A percentile compares a stretch with the other conserved stretches of the same genome.
phyloP scores from a whole-genome alignment of 768 basidiomycete genomes.

The Boletus eberwhitei region DNA sequence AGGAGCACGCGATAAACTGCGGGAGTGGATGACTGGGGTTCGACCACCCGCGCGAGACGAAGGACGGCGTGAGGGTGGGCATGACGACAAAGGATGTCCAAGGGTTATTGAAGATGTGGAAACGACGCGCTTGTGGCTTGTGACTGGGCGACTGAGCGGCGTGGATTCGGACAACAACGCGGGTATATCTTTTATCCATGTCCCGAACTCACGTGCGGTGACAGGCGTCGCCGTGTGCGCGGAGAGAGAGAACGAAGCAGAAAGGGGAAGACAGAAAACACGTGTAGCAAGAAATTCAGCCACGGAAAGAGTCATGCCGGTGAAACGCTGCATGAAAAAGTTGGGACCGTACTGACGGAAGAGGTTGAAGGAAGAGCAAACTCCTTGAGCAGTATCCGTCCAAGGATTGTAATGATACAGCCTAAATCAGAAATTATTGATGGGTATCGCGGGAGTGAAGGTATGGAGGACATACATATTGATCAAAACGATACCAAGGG shows the following conservation, averaged over 20 bases:
- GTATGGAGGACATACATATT: slow-evolving; percentile 68
- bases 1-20: slow-evolving; percentile 61
- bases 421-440: slow-evolving; percentile 40
- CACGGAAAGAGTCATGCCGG: slow-evolving; percentile 82
- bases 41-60: slow-evolving; percentile 60
- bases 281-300: slow-evolving; percentile 82
- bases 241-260: slow-evolving; percentile 37
- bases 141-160: slow-evolving; percentile 27
- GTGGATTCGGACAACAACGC: slow-evolving; percentile 52
- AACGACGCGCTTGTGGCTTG: slow-evolving; percentile 51
- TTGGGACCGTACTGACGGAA: slow-evolving; percentile 75
- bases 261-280: slow-evolving; percentile 76
- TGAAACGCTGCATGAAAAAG: slow-evolving; percentile 89
- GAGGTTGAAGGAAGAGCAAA: slow-evolving; percentile 75
- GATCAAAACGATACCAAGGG: slow-evolving; percentile 96
- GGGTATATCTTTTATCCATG: slow-evolving; percentile 83
- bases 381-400: slow-evolving; percentile 87
- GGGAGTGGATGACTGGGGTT: slow-evolving; percentile 51
- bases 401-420: slow-evolving; percentile 98
- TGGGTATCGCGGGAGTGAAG: background rate
- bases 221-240: slow-evolving; percentile 37
- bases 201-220: slow-evolving; percentile 79
- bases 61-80: slow-evolving; percentile 69
- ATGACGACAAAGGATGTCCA: slow-evolving; percentile 61
- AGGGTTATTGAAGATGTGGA: slow-evolving; percentile 56